Evolutionary conservation across 2,329 filamentous ascomycete species (phyloP), one percentile per base, ranked within the genome.

Genomic region (Pseudocercospora fijiensis): DNA sequence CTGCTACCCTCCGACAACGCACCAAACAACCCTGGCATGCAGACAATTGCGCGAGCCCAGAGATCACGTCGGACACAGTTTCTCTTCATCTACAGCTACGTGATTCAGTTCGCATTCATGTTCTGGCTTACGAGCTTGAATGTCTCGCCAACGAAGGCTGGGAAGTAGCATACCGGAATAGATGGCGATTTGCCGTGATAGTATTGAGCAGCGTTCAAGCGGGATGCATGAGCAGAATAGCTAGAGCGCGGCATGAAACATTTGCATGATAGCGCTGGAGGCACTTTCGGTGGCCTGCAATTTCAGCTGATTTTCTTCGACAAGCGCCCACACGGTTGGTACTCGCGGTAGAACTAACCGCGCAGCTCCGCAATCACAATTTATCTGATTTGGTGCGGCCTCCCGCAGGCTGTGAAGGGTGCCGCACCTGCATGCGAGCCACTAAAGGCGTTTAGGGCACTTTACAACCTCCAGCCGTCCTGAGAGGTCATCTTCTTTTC

Each of bases 21-120:
- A 30, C 85, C 86, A 6, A 72, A 70, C 83, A 88, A 65, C 86
- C 88, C 84, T 81, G 86, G 75, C 85, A 86, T 87, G 70, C 86
- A 88, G 70, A 88, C 86, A 2, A 90, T 96, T 65, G 91, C 91
- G 27, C 86, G 93, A 67, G 88, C 90, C 43, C 95, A 96, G 80
- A 88, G 90, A 74, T 95, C 90, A 78, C 88, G 92, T 76, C 84
- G 93, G 67, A 96, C 92, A 1, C 92, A 96, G 78, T 96, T 96
- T 74, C 83, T 97, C 69, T 96, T 96, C 78, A 84, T 93, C 70
- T 97, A 99, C 79, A 94, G 93, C 51, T 99, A 98, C 78, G 83
- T 96, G 61, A 89, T 98, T 62, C 95, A 99, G 80, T 85, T 98
- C 70, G 81, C 93, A 61, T 96, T 98, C 78, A 99, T 98, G 93